Evolutionary conservation across 192 early-diverging fungal species (phyloP).

Genomic region (Glomus cerebriforme): DNA sequence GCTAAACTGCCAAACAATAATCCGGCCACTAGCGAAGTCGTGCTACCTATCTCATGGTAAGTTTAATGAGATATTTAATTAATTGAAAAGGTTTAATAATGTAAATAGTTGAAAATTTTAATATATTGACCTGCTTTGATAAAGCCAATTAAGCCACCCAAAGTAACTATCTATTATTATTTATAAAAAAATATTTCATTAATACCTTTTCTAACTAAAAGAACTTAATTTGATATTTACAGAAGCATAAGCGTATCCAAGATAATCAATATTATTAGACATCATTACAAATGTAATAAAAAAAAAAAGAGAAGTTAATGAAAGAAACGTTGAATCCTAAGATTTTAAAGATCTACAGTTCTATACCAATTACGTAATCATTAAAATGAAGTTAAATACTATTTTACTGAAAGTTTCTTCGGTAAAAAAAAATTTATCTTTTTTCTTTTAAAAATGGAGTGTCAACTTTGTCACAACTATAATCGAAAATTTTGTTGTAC

Average conservation of each 20-base stretch:
- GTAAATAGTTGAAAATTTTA: constrained; percentile 13
- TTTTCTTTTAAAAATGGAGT: constrained; percentile 23
- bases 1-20: constrained; percentile 35
- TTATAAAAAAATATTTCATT: not conserved
- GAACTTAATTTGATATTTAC: not conserved
- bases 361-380: no score
- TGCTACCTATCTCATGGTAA: constrained; percentile 28
- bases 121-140: constrained; percentile 16
- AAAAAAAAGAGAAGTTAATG: no score
- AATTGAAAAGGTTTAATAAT: not conserved
- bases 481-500: constrained; percentile 23
- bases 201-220: not conserved
- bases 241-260: constrained; percentile 34
- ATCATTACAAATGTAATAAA: not conserved
- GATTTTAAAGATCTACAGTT: no score
- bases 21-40: constrained; percentile 36
- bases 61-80: not conserved
- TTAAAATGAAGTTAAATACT: no score
- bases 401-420: not conserved
- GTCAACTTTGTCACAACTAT: constrained; percentile 29
- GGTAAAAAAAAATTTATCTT: not conserved
- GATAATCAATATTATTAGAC: not conserved
- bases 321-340: no score
- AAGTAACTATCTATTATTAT: constrained; percentile 10
- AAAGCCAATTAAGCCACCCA: constrained; percentile 37